Conservation (phyloP, 805 yeast genomes). For the Cyberlindnera lachancei region DNA sequence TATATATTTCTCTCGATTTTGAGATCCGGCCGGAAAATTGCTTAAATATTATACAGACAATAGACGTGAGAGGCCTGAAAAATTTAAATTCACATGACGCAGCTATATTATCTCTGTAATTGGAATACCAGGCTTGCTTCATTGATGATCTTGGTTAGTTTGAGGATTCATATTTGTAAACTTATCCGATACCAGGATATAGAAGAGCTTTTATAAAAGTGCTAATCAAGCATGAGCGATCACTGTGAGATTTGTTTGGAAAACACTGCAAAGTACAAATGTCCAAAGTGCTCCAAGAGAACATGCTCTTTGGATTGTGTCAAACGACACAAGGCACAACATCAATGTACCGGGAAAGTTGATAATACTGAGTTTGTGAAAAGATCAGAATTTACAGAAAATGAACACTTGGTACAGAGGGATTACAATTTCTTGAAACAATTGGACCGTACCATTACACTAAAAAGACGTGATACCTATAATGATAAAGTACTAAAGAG, state of each 20-base stretch:
- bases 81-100: no score
- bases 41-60: no score
- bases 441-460: conserved; percentile 51
- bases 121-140: no score
- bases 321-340: conserved; percentile 54
- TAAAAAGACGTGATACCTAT: conserved; percentile 46
- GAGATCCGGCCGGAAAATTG: no score
- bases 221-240: no score
- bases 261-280: conserved; percentile 51
- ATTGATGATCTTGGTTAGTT: no score
- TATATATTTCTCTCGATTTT: no score
- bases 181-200: no score
- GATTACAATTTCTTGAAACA: conserved; percentile 72
- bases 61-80: no score
- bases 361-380: conserved; percentile 55
- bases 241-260: conserved; percentile 41
- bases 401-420: conserved; percentile 44
- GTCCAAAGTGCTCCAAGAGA: conserved; percentile 66
- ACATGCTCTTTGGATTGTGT: conserved; percentile 74
- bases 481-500: conserved; percentile 35
- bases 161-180: no score
- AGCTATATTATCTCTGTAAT: no score
- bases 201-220: no score
- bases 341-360: conserved; percentile 58
- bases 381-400: conserved; percentile 36